Evolutionary conservation across 2,329 filamentous ascomycete species (phyloP).

Genomic region (Claviceps sorghi): DNA sequence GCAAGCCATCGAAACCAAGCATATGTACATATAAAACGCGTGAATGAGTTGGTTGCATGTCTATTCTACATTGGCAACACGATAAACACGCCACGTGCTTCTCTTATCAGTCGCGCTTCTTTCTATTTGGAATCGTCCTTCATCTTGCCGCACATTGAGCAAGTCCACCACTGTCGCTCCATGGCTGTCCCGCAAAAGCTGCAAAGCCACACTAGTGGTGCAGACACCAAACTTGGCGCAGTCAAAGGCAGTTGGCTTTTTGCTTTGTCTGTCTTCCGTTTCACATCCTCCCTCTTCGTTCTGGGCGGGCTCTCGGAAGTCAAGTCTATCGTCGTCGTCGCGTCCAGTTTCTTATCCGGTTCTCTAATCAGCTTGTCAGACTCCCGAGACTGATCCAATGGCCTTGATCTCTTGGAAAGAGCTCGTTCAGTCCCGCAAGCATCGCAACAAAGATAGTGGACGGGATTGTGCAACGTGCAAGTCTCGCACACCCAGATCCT

Average conservation of each 20-base stretch:
- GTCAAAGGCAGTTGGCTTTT: constrained; percentile 6
- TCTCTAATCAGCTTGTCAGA: constrained; percentile 7
- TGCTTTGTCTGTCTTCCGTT: constrained; percentile 1
- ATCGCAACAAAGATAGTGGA: constrained; percentile 37
- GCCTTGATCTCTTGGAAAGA: constrained; percentile 7
- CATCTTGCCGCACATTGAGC: constrained; percentile 38
- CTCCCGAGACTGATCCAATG: constrained; percentile 1
- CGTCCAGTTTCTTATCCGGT: constrained; percentile 6
- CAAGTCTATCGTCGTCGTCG: constrained; percentile 17
- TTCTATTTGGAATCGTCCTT: constrained; percentile 30
- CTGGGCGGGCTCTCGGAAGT: constrained; percentile 18
- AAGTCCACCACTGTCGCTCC: constrained; percentile 43
- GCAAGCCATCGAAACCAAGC: not conserved
- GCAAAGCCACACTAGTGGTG: constrained; percentile 33
- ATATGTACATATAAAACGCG: not conserved
- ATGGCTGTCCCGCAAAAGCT: constrained; percentile 35
- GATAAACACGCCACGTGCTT: not conserved
- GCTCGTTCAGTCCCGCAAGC: constrained; percentile 35
- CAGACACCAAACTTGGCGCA: constrained; percentile 5
- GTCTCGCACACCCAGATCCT: constrained; percentile 37
- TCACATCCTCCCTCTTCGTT: constrained; percentile 6
- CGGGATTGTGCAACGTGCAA: constrained; percentile 44
- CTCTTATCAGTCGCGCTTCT: not conserved
- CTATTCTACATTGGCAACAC: not conserved
- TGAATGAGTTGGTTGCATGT: too few relatives aligned